These are phyloP conservation scores for Rhizopogon parksii DNA, from an alignment of 1,284 basidiomycete species.

Conservation along the genomic window DNA sequence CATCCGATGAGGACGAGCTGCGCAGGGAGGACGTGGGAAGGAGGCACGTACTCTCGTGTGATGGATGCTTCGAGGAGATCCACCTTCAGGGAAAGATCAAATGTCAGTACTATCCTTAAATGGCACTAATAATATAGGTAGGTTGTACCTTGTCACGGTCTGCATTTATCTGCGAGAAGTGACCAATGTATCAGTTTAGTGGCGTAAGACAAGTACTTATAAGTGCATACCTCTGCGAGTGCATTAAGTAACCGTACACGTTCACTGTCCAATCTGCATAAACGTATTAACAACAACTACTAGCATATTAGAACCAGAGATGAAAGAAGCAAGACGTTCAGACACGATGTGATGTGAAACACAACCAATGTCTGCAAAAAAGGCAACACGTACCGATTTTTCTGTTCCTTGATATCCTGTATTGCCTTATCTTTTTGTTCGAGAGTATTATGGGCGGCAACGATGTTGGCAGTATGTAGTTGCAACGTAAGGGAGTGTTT, in stretches of 20 bases:
- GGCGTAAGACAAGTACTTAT: conserved; percentile 9
- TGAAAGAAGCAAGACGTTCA: conserved; percentile 4
- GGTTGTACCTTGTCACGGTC: conserved; percentile 62
- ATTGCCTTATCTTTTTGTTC: conserved; percentile 70
- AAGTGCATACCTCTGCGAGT: conserved; percentile 50
- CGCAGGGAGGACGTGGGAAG: conserved; percentile 3
- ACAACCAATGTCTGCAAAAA: conserved; percentile 1
- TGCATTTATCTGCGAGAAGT: conserved; percentile 54
- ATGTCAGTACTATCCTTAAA: conserved; percentile 3
- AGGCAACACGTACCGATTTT: conserved; percentile 54
- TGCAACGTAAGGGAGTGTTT: conserved; percentile 76
- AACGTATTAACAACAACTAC: conserved; percentile 5
- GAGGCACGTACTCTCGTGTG: conserved; percentile 51
- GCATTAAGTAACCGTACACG: conserved; percentile 55
- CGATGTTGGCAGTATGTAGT: conserved; percentile 77
- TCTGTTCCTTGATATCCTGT: conserved; percentile 73
- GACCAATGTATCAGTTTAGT: conserved; percentile 1
- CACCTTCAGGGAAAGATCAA: conserved; percentile 31
- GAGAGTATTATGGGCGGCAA: conserved; percentile 69
- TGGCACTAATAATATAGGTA: background rate
- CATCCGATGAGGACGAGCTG: conserved; percentile 11
- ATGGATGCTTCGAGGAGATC: conserved; percentile 46
- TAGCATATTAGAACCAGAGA: conserved; percentile 10
- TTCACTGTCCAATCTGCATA: conserved; percentile 63
- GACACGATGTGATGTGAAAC: background rate